Conservation (phyloP, 2,329 filamentous ascomycete genomes). For the Fusarium subglutinans region DNA sequence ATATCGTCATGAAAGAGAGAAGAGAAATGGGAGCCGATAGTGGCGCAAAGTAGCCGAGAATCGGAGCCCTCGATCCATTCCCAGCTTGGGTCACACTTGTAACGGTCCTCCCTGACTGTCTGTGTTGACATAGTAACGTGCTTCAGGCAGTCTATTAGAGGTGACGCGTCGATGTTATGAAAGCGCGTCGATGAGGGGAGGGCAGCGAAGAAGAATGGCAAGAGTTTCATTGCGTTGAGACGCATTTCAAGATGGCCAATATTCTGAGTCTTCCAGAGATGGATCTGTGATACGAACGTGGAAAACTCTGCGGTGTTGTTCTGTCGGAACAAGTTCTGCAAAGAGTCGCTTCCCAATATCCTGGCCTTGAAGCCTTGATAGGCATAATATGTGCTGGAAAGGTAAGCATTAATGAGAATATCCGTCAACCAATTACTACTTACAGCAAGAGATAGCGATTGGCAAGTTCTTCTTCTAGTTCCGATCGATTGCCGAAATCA, state of each 20-base stretch:
- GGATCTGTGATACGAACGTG: constrained; percentile 18
- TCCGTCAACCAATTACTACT: no score
- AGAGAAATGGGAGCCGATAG: constrained; percentile 26
- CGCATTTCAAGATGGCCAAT: constrained; percentile 29
- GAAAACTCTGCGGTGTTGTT: constrained; percentile 14
- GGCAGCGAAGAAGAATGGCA: constrained; percentile 32
- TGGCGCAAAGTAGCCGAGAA: constrained; percentile 18
- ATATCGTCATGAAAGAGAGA: constrained; percentile 14
- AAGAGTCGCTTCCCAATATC: constrained; percentile 17
- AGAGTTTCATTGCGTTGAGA: constrained; percentile 19
- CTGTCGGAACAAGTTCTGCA: constrained; percentile 12
- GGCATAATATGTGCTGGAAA: constrained; percentile 21
- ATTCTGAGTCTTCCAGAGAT: constrained; percentile 31
- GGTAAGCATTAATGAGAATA: no score
- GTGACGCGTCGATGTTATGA: constrained; percentile 17
- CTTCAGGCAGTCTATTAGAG: constrained; percentile 25
- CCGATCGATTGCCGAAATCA: background rate
- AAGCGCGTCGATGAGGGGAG: background rate
- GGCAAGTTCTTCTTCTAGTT: constrained; percentile 31
- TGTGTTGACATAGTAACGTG: constrained; percentile 12
- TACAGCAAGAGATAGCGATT: constrained; percentile 35
- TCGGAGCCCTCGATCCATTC: constrained; percentile 39
- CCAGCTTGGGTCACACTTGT: constrained; percentile 27
- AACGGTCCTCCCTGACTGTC: background rate
- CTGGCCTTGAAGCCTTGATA: constrained; percentile 36